Evolutionary conservation across 1,284 basidiomycete genomes (phyloP), one percentile per base, ranked within the genome.

Genomic region (Melampsora larici-populina): DNA sequence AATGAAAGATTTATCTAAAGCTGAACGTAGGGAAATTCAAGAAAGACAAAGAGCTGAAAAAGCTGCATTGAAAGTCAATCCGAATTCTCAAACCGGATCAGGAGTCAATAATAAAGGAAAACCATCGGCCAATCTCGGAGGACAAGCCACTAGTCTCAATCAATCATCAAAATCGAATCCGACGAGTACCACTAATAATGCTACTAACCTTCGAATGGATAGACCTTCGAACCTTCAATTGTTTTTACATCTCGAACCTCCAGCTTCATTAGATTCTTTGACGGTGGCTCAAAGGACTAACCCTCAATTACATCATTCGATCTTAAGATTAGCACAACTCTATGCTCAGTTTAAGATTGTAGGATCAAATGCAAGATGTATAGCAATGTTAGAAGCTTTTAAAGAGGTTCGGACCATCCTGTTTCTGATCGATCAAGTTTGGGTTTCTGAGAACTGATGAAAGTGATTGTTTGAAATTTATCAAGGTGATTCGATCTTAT

Each of bases 321-420:
- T 94, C 82, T 84, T 91, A 79, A 87, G 90, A 72, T 88, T 94
- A 31, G 92, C 90, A 21, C 85, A 94, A 29, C 89, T 92, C 80
- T 94, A 93, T 83, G 89, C 91, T 7, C 89, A 91, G 80, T 94
- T 94, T 86, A 90, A 89, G 83, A 91, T 94, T 80, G 90, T 89
- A 62, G 92, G 92, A 24, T 91, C 92, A 24, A 94, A 94, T 84
- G 93, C 93, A 15, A 87, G 92, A 78, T 93, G 92, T 84, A 92
- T 94, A 71, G 91, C 92, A n/a, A 92, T 91, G 75, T 84, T 94
- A 79, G 89, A 88, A 51, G 89, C 91, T 4, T 92, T 94, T 93
- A 85, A 90, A 88, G 43, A 92, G 92, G 81, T 60, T 88, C 86
- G 36, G 67, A 74, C 33, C 2, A n/a, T 21, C 6, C 21, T 40